phyloP scores from a whole-genome alignment of 2,329 filamentous ascomycete species.

The Exophiala xenobiotica region DNA sequence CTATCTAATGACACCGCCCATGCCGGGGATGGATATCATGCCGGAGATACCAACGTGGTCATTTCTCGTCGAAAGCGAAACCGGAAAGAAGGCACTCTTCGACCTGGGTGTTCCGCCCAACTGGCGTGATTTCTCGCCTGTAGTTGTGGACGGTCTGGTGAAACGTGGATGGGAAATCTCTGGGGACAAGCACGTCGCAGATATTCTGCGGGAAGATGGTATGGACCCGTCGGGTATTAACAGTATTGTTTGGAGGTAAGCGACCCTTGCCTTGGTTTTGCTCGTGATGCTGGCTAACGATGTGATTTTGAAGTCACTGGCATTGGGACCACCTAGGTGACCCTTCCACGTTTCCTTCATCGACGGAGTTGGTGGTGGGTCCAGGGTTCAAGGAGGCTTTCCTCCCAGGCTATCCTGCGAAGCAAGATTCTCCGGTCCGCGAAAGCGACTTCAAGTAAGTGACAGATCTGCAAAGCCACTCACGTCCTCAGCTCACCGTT shows the following conservation, averaged over 20 bases:
- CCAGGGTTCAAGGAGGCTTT: conserved; percentile 51
- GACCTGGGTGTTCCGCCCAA: conserved; percentile 37
- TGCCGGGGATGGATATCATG: conserved; percentile 20
- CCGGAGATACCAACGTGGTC: conserved; percentile 21
- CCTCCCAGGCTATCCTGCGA: conserved; percentile 49
- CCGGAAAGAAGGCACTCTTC: conserved; percentile 29
- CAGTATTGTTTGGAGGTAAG: conserved; percentile 25
- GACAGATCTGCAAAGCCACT: not conserved
- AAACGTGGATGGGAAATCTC: conserved; percentile 18
- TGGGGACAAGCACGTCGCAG: conserved; percentile 26
- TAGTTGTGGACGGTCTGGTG: conserved; percentile 7
- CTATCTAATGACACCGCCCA: conserved; percentile 17
- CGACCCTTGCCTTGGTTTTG: not conserved
- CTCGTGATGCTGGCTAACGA: not conserved
- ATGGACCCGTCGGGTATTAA: conserved; percentile 11
- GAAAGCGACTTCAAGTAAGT: conserved; percentile 35
- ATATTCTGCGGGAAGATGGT: conserved; percentile 25
- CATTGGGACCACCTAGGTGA: conserved; percentile 51
- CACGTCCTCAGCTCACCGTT: not conserved
- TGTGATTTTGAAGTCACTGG: conserved; percentile 28
- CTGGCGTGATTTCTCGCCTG: conserved; percentile 27
- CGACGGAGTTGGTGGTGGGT: conserved; percentile 52
- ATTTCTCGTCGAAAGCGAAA: conserved; percentile 19
- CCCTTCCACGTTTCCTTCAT: conserved; percentile 45
- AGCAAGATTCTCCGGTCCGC: conserved; percentile 36